These are phyloP conservation scores for Diaporthe velutina DNA, from an alignment of 2,329 filamentous ascomycete genomes.

Conservation along the genomic window DNA sequence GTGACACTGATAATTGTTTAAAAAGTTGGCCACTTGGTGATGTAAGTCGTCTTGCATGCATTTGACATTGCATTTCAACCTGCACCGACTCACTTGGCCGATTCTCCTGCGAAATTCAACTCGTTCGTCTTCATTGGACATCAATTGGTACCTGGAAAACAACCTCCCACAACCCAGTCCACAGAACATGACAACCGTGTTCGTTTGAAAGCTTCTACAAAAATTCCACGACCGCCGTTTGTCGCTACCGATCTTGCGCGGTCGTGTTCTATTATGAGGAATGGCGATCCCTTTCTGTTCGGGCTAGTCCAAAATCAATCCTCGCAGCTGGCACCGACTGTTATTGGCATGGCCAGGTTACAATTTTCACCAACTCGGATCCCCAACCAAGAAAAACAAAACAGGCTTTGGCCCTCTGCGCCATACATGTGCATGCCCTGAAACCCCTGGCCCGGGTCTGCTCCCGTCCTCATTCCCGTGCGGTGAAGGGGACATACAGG, in stretches of 20 bases:
- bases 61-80: not conserved
- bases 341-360: not conserved
- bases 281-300: constrained; percentile 17
- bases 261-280: constrained; percentile 10
- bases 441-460: not conserved
- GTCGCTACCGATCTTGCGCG: not conserved
- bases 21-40: not conserved
- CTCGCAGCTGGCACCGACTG: not conserved
- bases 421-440: not conserved
- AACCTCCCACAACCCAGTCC: not conserved
- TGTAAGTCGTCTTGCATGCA: not conserved
- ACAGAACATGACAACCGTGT: not conserved
- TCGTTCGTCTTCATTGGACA: not conserved
- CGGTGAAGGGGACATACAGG: not conserved
- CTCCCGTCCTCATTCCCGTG: not conserved
- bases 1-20: not conserved
- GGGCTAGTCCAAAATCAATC: not conserved
- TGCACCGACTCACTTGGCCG: not conserved
- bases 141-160: not conserved
- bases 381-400: not conserved
- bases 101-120: not conserved
- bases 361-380: not conserved
- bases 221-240: not conserved
- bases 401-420: not conserved
- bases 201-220: not conserved